Conservation (phyloP, 345 rosid genomes). For the Hevea brasiliensis region DNA sequence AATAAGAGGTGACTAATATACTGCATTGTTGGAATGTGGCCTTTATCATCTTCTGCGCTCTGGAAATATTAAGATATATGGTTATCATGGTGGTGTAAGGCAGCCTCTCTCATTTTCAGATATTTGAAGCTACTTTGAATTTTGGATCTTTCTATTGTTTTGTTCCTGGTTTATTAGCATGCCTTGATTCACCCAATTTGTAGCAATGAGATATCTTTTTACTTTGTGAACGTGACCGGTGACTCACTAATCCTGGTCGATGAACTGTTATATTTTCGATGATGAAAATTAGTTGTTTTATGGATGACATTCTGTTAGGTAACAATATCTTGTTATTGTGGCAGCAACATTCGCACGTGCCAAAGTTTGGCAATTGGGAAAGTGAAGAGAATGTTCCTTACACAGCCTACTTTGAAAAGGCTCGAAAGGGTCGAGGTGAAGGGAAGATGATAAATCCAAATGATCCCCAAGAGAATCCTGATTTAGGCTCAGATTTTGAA, state of each 20-base stretch:
- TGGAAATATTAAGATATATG: no score
- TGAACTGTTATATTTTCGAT: neutral
- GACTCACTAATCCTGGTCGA: neutral
- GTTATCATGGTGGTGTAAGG: no score
- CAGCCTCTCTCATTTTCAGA: neutral
- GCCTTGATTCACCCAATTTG: neutral
- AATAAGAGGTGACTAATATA: neutral
- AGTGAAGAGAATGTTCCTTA: constrained; percentile 76
- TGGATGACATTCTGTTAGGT: constrained; percentile 4
- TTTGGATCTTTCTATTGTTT: neutral
- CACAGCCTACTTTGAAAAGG: constrained; percentile 84
- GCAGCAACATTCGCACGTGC: constrained; percentile 76
- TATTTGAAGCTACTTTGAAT: neutral
- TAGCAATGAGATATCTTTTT: neutral
- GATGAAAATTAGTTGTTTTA: constrained; percentile 9
- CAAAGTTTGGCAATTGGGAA: constrained; percentile 92
- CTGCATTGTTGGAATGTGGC: neutral
- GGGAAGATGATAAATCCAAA: constrained; percentile 63
- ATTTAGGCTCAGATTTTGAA: constrained; percentile 28
- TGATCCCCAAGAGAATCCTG: constrained; percentile 66
- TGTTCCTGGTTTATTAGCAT: neutral
- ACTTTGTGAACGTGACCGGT: neutral
- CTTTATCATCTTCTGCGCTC: neutral
- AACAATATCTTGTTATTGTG: constrained; percentile 19
- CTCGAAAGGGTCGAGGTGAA: constrained; percentile 64